Evolutionary conservation across 495 filamentous ascomycete genomes (phyloP).

Genomic region (Neurospora terricola): DNA sequence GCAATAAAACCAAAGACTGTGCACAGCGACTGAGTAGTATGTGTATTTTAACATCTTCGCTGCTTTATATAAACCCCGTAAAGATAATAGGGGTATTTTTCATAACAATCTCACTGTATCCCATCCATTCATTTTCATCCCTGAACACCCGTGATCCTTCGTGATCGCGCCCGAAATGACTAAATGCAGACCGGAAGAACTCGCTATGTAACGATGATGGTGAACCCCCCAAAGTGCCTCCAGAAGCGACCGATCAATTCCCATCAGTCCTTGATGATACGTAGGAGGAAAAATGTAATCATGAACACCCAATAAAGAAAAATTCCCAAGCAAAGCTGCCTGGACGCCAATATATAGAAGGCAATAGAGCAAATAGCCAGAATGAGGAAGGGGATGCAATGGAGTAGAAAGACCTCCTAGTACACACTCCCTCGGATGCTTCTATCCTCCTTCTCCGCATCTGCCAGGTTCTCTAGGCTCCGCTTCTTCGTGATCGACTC

Average conservation of each 20-base stretch:
- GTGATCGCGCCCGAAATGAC: background rate
- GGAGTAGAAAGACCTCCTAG: conserved; percentile 1
- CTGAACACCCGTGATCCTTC: background rate
- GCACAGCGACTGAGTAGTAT: background rate
- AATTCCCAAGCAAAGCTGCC: background rate
- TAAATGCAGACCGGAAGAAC: background rate
- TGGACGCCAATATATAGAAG: background rate
- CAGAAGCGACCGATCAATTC: background rate
- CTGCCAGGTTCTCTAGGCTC: conserved; percentile 7
- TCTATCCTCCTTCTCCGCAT: conserved; percentile 27
- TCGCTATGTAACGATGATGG: background rate
- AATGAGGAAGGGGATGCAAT: background rate
- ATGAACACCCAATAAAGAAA: background rate
- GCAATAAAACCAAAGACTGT: background rate
- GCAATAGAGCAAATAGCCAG: background rate
- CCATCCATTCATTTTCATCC: background rate
- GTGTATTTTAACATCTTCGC: background rate
- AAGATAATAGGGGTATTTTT: background rate
- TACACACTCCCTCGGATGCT: conserved; percentile 34
- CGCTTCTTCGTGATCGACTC: background rate
- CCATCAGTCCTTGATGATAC: background rate
- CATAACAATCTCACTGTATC: background rate
- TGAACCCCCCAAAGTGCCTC: background rate
- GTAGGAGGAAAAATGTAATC: background rate
- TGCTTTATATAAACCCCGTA: background rate